A percentile compares a stretch with the other conserved stretches of the same genome.
These are phyloP conservation scores for Posidonia australis DNA, from an alignment of 106 monocot genomes.

Conservation along the genomic window DNA sequence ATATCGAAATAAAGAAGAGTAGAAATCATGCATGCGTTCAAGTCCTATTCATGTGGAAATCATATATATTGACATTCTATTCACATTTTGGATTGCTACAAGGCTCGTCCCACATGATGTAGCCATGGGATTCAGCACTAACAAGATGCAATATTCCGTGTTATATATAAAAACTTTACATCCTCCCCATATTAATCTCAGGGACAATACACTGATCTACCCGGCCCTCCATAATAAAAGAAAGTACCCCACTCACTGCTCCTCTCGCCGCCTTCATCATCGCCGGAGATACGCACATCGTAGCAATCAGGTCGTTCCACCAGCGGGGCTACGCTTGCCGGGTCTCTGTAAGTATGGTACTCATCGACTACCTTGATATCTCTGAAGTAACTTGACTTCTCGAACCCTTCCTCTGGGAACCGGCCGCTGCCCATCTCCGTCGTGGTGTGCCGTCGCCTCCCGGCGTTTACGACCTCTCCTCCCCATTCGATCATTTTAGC, in stretches of 20 bases:
- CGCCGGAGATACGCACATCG: not conserved
- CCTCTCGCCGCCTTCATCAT: not conserved
- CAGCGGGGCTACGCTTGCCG: not conserved
- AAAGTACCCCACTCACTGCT: not conserved
- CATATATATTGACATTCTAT: too few species aligned
- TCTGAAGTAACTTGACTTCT: slow-evolving; percentile 7
- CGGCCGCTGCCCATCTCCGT: slow-evolving; percentile 14
- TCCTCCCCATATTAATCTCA: not conserved
- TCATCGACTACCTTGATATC: slow-evolving; percentile 1
- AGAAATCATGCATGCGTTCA: too few species aligned
- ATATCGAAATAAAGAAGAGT: too few species aligned
- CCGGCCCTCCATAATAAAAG: slow-evolving; percentile 10
- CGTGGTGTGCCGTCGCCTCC: not conserved
- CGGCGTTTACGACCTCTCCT: slow-evolving; percentile 6
- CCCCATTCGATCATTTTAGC: slow-evolving; percentile 3
- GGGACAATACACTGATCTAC: not conserved
- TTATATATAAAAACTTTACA: too few species aligned
- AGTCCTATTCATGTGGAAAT: too few species aligned
- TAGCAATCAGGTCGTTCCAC: slow-evolving; percentile 4
- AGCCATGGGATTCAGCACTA: too few species aligned
- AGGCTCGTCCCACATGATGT: too few species aligned
- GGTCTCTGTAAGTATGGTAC: not conserved
- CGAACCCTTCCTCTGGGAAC: slow-evolving; percentile 4
- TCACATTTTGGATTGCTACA: too few species aligned
- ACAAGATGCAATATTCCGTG: too few species aligned